Evolutionary conservation across 495 filamentous ascomycete genomes (phyloP).

Genomic region (Massariosphaeria phaeospora): DNA sequence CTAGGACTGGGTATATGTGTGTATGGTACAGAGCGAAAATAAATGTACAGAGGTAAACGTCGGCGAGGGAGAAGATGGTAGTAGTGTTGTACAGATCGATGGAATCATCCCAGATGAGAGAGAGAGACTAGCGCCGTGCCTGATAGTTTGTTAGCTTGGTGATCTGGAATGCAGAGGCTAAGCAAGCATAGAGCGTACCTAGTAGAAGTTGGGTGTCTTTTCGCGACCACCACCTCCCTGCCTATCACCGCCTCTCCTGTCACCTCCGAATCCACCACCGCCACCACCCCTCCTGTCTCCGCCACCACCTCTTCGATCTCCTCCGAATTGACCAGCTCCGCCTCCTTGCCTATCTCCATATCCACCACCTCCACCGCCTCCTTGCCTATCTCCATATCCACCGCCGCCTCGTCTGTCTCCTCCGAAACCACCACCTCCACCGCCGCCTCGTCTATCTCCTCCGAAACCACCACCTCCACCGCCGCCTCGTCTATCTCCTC

Average conservation of each 20-base stretch:
- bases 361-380: constrained; percentile 3
- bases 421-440: constrained; percentile 2
- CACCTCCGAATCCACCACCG: constrained; percentile 9
- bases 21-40: constrained; percentile 1
- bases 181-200: background rate
- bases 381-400: background rate
- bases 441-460: background rate
- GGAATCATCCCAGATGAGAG: background rate
- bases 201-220: constrained; percentile 8
- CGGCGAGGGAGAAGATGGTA: background rate
- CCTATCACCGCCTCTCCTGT: constrained; percentile 2
- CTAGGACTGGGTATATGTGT: background rate
- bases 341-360: constrained; percentile 8
- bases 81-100: background rate
- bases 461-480: constrained; percentile 15
- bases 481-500: constrained; percentile 9
- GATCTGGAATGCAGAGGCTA: background rate
- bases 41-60: background rate
- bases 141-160: background rate
- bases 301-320: background rate
- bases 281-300: background rate
- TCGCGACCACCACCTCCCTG: background rate
- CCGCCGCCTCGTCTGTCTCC: background rate
- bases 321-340: constrained; percentile 1
- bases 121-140: background rate